Evolutionary conservation across 2,329 filamentous ascomycete species (phyloP), one percentile per base, ranked within the genome.

Genomic region (Cladosporium colombiae): DNA sequence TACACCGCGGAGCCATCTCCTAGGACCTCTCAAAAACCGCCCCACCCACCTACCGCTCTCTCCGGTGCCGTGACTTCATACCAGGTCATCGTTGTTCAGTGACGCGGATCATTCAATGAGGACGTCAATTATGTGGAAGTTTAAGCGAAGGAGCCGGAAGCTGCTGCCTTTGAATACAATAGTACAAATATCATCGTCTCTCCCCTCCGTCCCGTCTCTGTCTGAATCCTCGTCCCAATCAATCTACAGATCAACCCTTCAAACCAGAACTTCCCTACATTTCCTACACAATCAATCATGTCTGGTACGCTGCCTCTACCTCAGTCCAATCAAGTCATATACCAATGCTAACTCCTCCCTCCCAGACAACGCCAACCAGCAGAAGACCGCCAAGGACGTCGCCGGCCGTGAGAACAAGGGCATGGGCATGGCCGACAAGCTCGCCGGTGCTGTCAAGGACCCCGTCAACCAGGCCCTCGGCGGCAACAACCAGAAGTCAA

Each of bases 381-480:
- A 62, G 16, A 59, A 64, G 29, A 44, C 23, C 27, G 46, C 55
- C 49, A 40, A 66, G 16, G 65, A 66, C 37, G 65, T 66, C 44
- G 60, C 60, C 18, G 65, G 65, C 31, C 50, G 65, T 21, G 37
- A 66, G 16, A 52, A 55, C 27, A 66, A 66, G 44, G 65, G 65
- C 13, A 49, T 66, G 40, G 60, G 50, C 37, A 31, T 58, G 44
- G 60, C 56, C 11, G 65, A 64, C 40, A 66, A 64, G 46, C 65
- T 66, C 25, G 53, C 56, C 37, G 62, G 53, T 33, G 50, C 50
- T 2, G 60, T 52, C 29, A 58, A 64, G 35, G 62, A 62, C 49
- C n/a, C 44, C 44, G 31, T 62, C 59, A 62, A 62, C 46, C 59
- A 62, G 59, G 31, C 23, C 13, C 59, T 62, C 29, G 59, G 59